Base-by-base conservation (phyloP, 129 eudicot genomes). In the Flaveria trinervia region DNA sequence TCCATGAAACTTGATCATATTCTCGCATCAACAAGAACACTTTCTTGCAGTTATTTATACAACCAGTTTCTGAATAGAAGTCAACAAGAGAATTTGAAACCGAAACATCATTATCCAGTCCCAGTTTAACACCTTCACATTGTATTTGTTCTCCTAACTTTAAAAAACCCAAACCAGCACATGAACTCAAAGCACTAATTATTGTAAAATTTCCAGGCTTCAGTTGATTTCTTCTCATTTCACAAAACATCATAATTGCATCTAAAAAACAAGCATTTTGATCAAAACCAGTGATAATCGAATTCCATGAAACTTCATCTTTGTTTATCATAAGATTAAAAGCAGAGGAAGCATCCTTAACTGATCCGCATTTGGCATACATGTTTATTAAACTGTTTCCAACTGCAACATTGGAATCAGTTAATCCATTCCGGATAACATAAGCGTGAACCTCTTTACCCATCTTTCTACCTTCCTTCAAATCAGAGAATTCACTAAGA, bases 1-100 rank as follows among this genome's bases (percentile, higher is more conserved):
- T 93, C 98, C 98, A 93, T 12, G 98, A 91, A 20, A 93, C 89
- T 46, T 61, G 91, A 81, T 93, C 98, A 65, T 89, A 64, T 61
- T 85, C 92, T 4, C 61, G 88, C 97, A 93, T 93, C 20, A 54
- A 71, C 23, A 75, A 83, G 69, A 90, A 93, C 26, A 91, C 48
- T 84, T 89, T 93, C 80, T 68, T 89, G 88, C 89, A 89, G 54
- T 86, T 82, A 28, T 44, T 26, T 48, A 93, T 75, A 78, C 80
- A 68, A 18, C 84, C 86, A 3, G 83, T 73, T 79, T 87, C 93
- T 7, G 93, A 88, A 82, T 93, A 93, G 54, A 91, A 79, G 43
- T 89, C 74, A 62, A 93, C 85, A 77, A 93, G 93, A 22, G 97
- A 84, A 82, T 93, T 93, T 28, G 96, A 85, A 75, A 93, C 97